phyloP scores from a whole-genome alignment of 371 early-diverging fungal species.

The Chytridium lagenaria region DNA sequence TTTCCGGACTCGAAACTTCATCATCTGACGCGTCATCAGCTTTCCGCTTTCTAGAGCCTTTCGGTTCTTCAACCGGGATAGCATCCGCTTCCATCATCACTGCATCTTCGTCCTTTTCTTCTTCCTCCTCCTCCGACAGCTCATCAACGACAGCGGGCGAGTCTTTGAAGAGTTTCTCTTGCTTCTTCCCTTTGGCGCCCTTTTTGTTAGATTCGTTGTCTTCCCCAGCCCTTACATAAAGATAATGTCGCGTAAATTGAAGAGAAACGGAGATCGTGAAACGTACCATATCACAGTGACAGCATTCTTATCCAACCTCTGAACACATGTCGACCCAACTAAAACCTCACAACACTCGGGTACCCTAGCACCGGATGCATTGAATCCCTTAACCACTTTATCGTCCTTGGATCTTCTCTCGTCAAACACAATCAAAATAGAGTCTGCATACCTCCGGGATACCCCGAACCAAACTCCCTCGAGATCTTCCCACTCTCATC shows the following conservation, averaged over 20 bases:
- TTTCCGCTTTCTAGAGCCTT: background rate
- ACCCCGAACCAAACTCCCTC: constrained; percentile 93
- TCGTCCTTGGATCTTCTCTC: constrained; percentile 94
- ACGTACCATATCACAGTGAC: constrained; percentile 15
- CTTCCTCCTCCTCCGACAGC: background rate
- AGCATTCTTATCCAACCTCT: constrained; percentile 12
- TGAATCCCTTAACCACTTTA: constrained; percentile 83
- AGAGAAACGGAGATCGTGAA: background rate
- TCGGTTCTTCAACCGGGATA: background rate
- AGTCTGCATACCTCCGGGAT: constrained; percentile 75
- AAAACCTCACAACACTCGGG: constrained; percentile 91
- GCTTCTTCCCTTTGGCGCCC: background rate
- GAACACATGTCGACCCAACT: constrained; percentile 87
- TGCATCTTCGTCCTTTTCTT: constrained; percentile 5
- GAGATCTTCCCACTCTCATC: constrained; percentile 55
- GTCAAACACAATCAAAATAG: background rate
- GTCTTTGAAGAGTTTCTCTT: background rate
- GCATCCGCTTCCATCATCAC: background rate
- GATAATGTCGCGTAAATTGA: background rate
- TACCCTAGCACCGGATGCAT: constrained; percentile 92
- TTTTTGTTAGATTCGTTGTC: background rate
- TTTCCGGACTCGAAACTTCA: background rate
- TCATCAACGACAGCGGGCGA: background rate
- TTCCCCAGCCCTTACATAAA: background rate
- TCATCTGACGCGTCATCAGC: background rate